These are phyloP conservation scores for Phytophthora aleatoria DNA, from an alignment of 352 stramenopile genomes.

Conservation along the genomic window DNA sequence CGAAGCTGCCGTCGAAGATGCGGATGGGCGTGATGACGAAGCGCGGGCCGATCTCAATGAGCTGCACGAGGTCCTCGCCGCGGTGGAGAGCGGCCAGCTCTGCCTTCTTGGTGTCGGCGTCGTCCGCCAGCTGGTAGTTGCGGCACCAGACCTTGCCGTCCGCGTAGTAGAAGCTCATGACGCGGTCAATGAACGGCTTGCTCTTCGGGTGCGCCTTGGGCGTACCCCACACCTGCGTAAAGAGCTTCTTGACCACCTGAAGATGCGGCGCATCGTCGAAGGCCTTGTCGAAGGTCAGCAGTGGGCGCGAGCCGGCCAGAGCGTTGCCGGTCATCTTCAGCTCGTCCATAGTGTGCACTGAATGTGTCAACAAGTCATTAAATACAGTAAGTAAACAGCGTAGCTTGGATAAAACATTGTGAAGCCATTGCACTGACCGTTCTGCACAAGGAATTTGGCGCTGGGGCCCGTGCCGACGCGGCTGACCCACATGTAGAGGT, in stretches of 20 bases:
- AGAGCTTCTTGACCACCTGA: constrained; percentile 96
- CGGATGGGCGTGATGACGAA: constrained; percentile 99
- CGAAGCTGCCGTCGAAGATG: constrained; percentile 99
- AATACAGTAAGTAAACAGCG: neutral
- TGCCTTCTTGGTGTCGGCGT: constrained; percentile 93
- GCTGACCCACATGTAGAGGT: constrained; percentile 99
- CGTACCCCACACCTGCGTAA: constrained; percentile 95
- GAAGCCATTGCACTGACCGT: constrained; percentile 57
- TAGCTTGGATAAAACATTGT: neutral
- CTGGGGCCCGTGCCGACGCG: constrained; percentile 95
- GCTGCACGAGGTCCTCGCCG: constrained; percentile 91
- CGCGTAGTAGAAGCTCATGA: constrained; percentile 97
- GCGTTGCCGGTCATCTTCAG: constrained; percentile 99
- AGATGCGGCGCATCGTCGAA: constrained; percentile 93
- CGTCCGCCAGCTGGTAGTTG: constrained; percentile 95
- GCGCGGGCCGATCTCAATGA: constrained; percentile 99
- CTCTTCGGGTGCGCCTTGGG: constrained; percentile 98
- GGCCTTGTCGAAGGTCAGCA: constrained; percentile 97
- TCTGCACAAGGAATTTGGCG: constrained; percentile 98
- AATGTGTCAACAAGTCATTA: constrained; percentile 5
- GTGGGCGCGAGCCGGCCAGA: constrained; percentile 95
- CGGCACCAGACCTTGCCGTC: constrained; percentile 98
- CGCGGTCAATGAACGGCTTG: constrained; percentile 99
- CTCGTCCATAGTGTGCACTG: constrained; percentile 99
- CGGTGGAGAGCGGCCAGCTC: constrained; percentile 82